Evolutionary conservation across 805 yeast species (phyloP), one percentile per base, ranked within the genome.

Genomic region (Candida pseudofarinosa): DNA sequence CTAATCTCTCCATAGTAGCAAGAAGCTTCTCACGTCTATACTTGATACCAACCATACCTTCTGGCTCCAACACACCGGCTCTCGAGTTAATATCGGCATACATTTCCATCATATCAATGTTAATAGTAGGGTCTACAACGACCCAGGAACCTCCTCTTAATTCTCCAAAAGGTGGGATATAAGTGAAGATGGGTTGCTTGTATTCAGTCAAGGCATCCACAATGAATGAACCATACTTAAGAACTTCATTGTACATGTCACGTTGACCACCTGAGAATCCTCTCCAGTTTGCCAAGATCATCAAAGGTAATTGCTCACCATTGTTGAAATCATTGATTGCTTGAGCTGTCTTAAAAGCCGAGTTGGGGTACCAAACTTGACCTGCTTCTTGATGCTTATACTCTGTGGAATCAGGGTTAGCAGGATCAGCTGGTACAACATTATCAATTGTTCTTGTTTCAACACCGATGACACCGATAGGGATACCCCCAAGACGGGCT

Each of bases 81-180:
- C 99, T 81, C 8, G 98, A 78, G 42, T 93, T 93, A 39, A 80
- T 84, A 66, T 95, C 99, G 17, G 98, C 98, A 58, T 91, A 93
- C 97, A 93, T 91, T 73, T 93, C 99, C 97, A 93, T 95, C 87
- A 88, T 88, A 49, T 90, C 97, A 37, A 85, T 68, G 67, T 95
- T 93, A 72, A 93, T 93, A 39, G 97, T 88, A 51, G 99, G 97
- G 69, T 93, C 99, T 62, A 93, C 97, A 54, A 93, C 99, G 43
- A 95, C 99, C 99, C 99, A 93, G 19, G 99, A 91, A 65, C 99
- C 99, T 75, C 99, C 99, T 79, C 99, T 86, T 54, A 93, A 78
- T 70, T 93, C 99, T 65, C 98, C 99, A 53, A 85, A 81, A 45
- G 99, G 99, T 40, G 99, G 99, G 65, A 93, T 91, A 69, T 93